Evolutionary conservation across 2,329 filamentous ascomycete genomes (phyloP), one percentile per base, ranked within the genome.

Genomic region (Thelonectria blattea): DNA sequence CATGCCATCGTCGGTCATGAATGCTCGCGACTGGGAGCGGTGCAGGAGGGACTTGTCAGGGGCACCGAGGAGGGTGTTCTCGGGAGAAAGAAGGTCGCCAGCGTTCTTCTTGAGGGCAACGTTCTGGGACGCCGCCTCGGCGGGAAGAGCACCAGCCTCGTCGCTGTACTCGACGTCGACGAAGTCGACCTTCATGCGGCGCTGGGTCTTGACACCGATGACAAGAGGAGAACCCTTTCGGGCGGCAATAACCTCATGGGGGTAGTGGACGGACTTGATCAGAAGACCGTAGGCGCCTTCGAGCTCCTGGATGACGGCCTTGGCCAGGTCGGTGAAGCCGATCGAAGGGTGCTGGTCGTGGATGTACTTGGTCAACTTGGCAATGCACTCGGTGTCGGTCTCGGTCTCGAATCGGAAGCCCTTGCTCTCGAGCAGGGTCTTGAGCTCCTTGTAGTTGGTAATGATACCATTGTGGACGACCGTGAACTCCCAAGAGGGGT

Each of bases 121-220:
- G 76, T 97, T 98, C 82, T 99, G 95, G 61, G 94, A 94, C 64
- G 95, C 95, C 68, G 89, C 88, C 86, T 99, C 95, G 55, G 95
- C 95, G 39, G 95, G 90, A 63, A 99, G 90, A 68, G 91, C 86
- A 68, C 83, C 84, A 73, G 89, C 88, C 72, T 97, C 92, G 73
- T 97, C 93, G 52, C 90, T 91, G 78, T 94, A 98, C 82, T 99
- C 95, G 64, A 99, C 95, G 77, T 99, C 95, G 76, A 99, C 95
- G 74, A 99, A 99, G 82, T 99, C 95, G 65, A 99, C 95, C 90
- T 98, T 99, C 95, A 99, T 98, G 83, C 96, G 96, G 85, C 91
- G 96, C 80, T 93, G 86, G 58, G 95, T 98, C 82, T 93, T 91
- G 76, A 99, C 95, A 81, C 95, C 95, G 72, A 99, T 92, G 66